Percentiles rank a stretch among this genome's conserved stretches.
These are phyloP conservation scores for Vigna mungo DNA, from an alignment of 306 rosid genomes.

Conservation along the genomic window DNA sequence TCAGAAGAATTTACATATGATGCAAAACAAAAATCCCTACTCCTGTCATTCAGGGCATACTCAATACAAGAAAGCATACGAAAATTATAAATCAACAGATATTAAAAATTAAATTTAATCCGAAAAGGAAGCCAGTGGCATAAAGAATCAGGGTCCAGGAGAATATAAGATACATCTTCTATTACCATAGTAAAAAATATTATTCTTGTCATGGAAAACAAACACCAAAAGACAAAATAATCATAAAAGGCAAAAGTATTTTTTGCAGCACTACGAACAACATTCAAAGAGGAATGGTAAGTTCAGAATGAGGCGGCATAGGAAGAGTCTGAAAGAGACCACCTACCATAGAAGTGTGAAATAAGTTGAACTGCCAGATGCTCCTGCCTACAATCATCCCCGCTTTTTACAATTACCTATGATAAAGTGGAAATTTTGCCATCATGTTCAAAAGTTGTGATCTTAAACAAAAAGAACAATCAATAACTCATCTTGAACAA, in stretches of 20 bases:
- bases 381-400: constrained; percentile 98
- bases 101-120: neutral
- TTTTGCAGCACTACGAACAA: constrained; percentile 15
- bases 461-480: constrained; percentile 22
- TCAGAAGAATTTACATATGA: constrained; percentile 3
- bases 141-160: neutral
- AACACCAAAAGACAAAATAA: constrained; percentile 8
- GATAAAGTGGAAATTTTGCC: constrained; percentile 27
- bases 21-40: neutral
- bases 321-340: constrained; percentile 37
- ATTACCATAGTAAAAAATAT: constrained; percentile 23
- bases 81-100: neutral
- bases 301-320: constrained; percentile 17
- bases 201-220: constrained; percentile 1
- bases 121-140: neutral
- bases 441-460: constrained; percentile 29
- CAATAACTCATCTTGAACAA: constrained; percentile 34
- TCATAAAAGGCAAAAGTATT: neutral
- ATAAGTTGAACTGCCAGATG: constrained; percentile 98
- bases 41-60: neutral
- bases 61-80: constrained; percentile 2
- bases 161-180: constrained; percentile 24
- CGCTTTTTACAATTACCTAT: constrained; percentile 95
- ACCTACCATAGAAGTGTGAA: constrained; percentile 89
- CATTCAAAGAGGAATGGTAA: constrained; percentile 10